Evolutionary conservation across 805 yeast species (phyloP), one percentile per base, ranked within the genome.

Genomic region (Ogataea trehalophila): DNA sequence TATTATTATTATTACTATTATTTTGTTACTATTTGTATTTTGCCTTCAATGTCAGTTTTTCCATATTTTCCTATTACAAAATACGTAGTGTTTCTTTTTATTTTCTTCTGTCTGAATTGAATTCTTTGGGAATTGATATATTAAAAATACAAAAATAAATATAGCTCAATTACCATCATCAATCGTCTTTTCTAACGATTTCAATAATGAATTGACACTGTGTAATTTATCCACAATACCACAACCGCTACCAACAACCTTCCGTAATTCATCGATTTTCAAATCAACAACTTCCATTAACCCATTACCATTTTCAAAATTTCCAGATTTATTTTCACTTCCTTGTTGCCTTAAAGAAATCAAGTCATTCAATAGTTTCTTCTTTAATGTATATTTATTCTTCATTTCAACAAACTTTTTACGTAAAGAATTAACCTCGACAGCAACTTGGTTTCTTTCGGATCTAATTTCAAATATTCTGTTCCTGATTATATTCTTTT

Each of bases 401-500:
- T 56, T 43, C 41, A 51, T 39, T 29, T 50, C 31, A 17, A 37
- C n/a, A 40, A 42, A 51, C 13, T 48, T 31, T 13, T 46, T 37
- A 51, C 69, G 49, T 50, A 53, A 43, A 41, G 55, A 17, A 39
- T 47, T 52, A 51, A 59, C 47, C 33, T 58, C 49, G 7, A 50
- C 42, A 35, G 48, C 55, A 8, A 63, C 45, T 23, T 48, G 47
- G 23, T 54, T 51, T 37, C 68, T 59, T 15, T 62, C 58, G 9
- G 55, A 43, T 17, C 71, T 55, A 1, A 59, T 48, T 7, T 62
- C 51, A 45, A 61, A 63, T 4, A 72, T 60, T 13, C 61, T 47
- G 6, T 42, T 33, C 38, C 76, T 55, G 14, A 63, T 45, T 2
- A 58, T 56, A 34, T 61, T 58, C 48, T 71, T 70, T 15, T 58